phyloP scores from a whole-genome alignment of 2,329 filamentous ascomycete genomes.

The Arthrobotrys entomopaga region DNA sequence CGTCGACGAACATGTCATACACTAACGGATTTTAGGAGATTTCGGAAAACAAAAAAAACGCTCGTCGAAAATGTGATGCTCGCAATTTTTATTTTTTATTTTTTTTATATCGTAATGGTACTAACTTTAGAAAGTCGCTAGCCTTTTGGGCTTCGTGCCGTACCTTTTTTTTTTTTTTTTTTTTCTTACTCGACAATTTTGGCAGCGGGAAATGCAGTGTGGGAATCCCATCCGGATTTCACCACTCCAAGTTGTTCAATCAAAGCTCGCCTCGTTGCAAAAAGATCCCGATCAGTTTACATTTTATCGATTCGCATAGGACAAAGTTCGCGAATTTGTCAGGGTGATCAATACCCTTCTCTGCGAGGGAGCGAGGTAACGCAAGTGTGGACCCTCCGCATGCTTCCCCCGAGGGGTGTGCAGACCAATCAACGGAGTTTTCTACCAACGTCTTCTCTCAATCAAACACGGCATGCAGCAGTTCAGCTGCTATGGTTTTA shows the following conservation, averaged over 20 bases:
- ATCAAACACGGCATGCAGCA: conserved; percentile 31
- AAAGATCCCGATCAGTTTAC: conserved; percentile 51
- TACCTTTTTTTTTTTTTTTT: neutral
- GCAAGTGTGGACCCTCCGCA: conserved; percentile 30
- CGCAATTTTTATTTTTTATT: too few species aligned
- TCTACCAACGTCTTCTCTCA: conserved; percentile 25
- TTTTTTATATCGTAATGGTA: too few species aligned
- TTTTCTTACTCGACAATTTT: neutral
- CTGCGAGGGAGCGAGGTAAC: conserved; percentile 13
- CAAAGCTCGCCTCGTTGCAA: conserved; percentile 15
- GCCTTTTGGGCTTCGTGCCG: neutral
- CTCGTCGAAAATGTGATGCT: too few species aligned
- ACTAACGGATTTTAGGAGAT: too few species aligned
- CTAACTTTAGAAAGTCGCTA: too few species aligned
- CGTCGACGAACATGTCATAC: too few species aligned
- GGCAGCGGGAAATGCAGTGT: conserved; percentile 15
- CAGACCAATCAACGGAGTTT: conserved; percentile 16
- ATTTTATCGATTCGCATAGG: conserved; percentile 48
- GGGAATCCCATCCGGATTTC: conserved; percentile 25
- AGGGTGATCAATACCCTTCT: conserved; percentile 35
- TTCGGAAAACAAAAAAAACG: too few species aligned
- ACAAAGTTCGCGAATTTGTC: conserved; percentile 42
- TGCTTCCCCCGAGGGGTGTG: conserved; percentile 6
- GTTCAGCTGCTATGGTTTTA: neutral
- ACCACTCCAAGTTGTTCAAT: conserved; percentile 5